phyloP scores from a whole-genome alignment of 371 early-diverging fungal species.

The Synchytrium microbalum region DNA sequence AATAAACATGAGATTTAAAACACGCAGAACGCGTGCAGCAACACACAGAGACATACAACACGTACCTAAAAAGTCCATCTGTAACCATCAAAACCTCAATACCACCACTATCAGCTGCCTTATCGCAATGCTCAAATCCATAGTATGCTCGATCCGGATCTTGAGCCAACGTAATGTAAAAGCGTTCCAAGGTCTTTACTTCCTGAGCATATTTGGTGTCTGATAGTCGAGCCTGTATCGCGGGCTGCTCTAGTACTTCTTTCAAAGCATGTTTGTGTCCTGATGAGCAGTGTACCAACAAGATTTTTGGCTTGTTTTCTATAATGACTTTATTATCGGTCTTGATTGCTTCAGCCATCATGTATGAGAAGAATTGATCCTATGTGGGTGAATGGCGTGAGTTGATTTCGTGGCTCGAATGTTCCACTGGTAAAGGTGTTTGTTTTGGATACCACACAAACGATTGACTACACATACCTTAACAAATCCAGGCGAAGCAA shows the following conservation, averaged over 20 bases:
- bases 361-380: slow-evolving; percentile 76
- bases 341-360: slow-evolving; percentile 78
- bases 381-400: slow-evolving; percentile 21
- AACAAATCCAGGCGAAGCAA: slow-evolving; percentile 93
- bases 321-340: slow-evolving; percentile 71
- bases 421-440: background rate
- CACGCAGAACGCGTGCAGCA: background rate
- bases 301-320: slow-evolving; percentile 75
- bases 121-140: slow-evolving; percentile 73
- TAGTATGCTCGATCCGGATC: slow-evolving; percentile 91
- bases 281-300: slow-evolving; percentile 83
- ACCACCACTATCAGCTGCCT: slow-evolving; percentile 78
- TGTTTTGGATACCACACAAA: background rate
- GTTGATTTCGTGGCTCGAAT: background rate
- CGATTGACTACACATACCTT: slow-evolving; percentile 42
- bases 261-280: slow-evolving; percentile 91
- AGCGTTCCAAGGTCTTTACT: slow-evolving; percentile 69
- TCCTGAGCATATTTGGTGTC: slow-evolving; percentile 91
- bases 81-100: slow-evolving; percentile 81
- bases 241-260: slow-evolving; percentile 85
- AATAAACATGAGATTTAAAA: background rate
- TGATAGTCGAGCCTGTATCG: slow-evolving; percentile 67
- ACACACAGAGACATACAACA: background rate
- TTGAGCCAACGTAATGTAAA: slow-evolving; percentile 78
- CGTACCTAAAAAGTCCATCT: slow-evolving; percentile 78